Evolutionary conservation across 2,329 filamentous ascomycete species (phyloP).

Genomic region (Colletotrichum eleusines): DNA sequence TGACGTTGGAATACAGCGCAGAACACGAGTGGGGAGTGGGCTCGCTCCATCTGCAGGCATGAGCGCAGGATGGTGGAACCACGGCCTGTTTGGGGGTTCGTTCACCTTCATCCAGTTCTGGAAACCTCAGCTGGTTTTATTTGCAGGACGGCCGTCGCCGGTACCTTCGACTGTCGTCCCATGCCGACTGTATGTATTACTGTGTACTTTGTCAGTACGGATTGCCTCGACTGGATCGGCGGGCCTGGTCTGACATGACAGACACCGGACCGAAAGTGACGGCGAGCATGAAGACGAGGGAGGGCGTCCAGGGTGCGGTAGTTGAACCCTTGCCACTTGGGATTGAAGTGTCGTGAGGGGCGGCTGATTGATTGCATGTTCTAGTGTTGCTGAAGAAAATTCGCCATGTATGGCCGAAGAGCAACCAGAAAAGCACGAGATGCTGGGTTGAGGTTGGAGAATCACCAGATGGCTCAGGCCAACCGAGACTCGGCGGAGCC

Average conservation of each 20-base stretch:
- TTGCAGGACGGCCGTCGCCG: constrained; percentile 32
- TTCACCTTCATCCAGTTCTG: background rate
- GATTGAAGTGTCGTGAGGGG: constrained; percentile 5
- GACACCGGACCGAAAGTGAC: constrained; percentile 28
- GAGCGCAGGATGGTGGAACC: constrained; percentile 32
- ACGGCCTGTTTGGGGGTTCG: constrained; percentile 3
- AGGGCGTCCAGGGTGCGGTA: background rate
- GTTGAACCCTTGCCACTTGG: background rate
- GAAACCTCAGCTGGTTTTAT: background rate
- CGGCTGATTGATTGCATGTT: constrained; percentile 6
- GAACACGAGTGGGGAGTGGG: constrained; percentile 22
- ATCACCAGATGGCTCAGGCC: constrained; percentile 26
- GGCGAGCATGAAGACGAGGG: constrained; percentile 26
- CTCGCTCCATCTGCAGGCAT: constrained; percentile 17
- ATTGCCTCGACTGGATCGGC: constrained; percentile 22
- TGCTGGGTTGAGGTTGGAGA: constrained; percentile 19
- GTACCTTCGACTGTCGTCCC: constrained; percentile 8
- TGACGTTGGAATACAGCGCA: too few species aligned
- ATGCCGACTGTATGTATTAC: constrained; percentile 6
- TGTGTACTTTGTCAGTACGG: background rate
- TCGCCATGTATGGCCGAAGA: constrained; percentile 30
- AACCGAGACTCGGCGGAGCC: constrained; percentile 14
- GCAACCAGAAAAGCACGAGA: constrained; percentile 28
- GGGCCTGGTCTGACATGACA: constrained; percentile 35
- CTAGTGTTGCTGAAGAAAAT: constrained; percentile 21